A percentile compares a stretch with the other conserved stretches of the same genome.
phyloP scores from a whole-genome alignment of 202 grass and related monocot species.

The Brachypodium distachyon region DNA sequence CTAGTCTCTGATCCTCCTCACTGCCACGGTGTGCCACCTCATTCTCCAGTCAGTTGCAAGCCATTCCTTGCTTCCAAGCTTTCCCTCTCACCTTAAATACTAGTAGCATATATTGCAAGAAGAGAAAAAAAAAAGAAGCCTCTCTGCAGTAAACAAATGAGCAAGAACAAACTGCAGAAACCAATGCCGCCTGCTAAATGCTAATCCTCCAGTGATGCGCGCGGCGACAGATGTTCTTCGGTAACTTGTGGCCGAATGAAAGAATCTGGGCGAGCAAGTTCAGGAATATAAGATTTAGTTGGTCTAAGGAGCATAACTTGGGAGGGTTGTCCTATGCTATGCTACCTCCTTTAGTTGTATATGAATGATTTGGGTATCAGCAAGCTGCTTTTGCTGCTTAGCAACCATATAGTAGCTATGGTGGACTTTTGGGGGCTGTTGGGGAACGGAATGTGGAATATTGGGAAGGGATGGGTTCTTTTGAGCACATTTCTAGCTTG shows the following conservation, averaged over 20 bases:
- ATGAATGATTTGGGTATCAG: conserved; percentile 47
- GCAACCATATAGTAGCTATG: conserved; percentile 9
- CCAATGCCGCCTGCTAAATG: background rate
- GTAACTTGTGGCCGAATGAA: conserved; percentile 51
- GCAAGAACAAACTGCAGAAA: conserved; percentile 18
- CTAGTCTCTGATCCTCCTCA: background rate
- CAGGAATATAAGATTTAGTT: conserved; percentile 1
- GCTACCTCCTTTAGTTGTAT: conserved; percentile 8
- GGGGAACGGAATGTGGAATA: conserved; percentile 19
- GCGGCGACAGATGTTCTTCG: background rate
- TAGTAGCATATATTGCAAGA: background rate
- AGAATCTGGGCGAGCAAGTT: conserved; percentile 36
- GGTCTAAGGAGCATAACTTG: conserved; percentile 29
- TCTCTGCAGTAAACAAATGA: conserved; percentile 18
- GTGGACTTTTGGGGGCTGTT: conserved; percentile 41
- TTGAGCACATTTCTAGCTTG: conserved; percentile 33
- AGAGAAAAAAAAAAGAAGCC: conserved; percentile 18
- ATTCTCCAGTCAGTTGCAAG: background rate
- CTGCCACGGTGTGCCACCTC: conserved; percentile 30
- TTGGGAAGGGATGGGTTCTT: conserved; percentile 10
- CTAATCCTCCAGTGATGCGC: conserved; percentile 8
- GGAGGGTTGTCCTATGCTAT: conserved; percentile 20
- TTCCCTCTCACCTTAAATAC: conserved; percentile 32
- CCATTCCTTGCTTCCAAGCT: conserved; percentile 40
- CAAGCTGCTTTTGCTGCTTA: conserved; percentile 20